Conservation (phyloP, 2,329 filamentous ascomycete genomes). For the Ophiostoma ulmi region DNA sequence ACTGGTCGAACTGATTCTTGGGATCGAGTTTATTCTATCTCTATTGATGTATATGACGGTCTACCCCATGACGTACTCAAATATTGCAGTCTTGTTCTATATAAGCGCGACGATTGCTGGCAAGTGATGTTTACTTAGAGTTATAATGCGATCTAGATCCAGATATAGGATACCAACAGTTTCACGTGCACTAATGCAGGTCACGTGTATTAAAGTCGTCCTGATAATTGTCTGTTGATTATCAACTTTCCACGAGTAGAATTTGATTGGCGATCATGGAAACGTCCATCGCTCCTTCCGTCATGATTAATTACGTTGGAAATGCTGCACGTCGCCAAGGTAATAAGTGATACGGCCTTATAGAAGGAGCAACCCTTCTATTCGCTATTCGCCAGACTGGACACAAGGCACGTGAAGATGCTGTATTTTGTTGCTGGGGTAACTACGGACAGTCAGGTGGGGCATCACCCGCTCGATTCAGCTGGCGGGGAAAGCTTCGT, state of each 20-base stretch:
- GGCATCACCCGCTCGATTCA: slow-evolving; percentile 16
- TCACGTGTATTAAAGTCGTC: background rate
- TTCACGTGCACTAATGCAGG: too few species aligned
- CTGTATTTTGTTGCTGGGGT: slow-evolving; percentile 29
- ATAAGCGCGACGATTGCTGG: too few species aligned
- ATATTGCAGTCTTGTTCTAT: too few species aligned
- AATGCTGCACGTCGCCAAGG: background rate
- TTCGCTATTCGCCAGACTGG: background rate
- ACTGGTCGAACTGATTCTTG: background rate
- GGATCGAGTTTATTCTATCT: background rate
- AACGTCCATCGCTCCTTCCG: background rate
- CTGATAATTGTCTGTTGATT: background rate
- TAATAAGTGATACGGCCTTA: background rate
- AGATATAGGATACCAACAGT: too few species aligned
- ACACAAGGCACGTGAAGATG: slow-evolving; percentile 16
- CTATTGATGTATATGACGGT: too few species aligned
- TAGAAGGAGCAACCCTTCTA: background rate
- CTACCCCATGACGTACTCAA: too few species aligned
- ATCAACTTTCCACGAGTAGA: background rate
- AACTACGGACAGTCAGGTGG: slow-evolving; percentile 27
- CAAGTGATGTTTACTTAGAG: too few species aligned
- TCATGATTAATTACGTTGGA: background rate
- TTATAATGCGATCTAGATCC: too few species aligned
- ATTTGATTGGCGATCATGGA: background rate
- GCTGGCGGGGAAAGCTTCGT: slow-evolving; percentile 12